Base-by-base conservation (phyloP, 768 basidiomycete species). In the Porphyrellus cyaneotinctus region DNA sequence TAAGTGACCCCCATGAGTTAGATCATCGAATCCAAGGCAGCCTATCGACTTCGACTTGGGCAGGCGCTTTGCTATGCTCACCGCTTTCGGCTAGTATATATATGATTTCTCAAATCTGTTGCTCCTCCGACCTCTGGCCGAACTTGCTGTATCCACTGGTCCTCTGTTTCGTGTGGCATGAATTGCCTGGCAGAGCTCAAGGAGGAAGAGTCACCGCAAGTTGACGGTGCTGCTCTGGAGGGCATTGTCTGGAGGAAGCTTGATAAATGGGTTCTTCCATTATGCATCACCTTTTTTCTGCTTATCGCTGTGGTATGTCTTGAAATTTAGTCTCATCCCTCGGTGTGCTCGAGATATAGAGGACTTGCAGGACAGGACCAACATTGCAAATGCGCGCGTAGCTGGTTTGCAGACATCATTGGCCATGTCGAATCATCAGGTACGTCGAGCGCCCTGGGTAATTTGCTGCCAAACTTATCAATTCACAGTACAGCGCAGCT, bases 301-400 rank as follows among this genome's bases (percentile, higher is more conserved):
- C 66, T 82, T 12, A 74, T 76, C 15, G 75, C 76, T 60, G 50
- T 83, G 63, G 81, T 82, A 50, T 54, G 81, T 43, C 18, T 15
- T 7, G 6, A 7, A 41, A 26, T n/a, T 15, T 14, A 2, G 22
- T 24, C 23, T 41, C 26, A 28, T 28, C 9, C n/a, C 26, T 22
- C 11, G 6, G 7, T 15, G 8, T 35, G 1, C 43, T 26, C 20
- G 32, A 43, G 18, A 39, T 31, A 10, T 17, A 6, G 1, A 42
- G 20, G 6, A 36, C 48, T 28, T 38, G 11, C 32, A 70, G 81
- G 51, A 80, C 31, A 56, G 52, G 39, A 65, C 60, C 17, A 83
- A 83, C 58, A 74, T 84, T 31, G 78, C 73, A 15, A 85, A 85
- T 58, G 84, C 84, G 22, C 74, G 77, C 15, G 74, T 85, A 2